Base-by-base conservation (phyloP, 2,329 filamentous ascomycete genomes). In the Bipolaris oryzae region DNA sequence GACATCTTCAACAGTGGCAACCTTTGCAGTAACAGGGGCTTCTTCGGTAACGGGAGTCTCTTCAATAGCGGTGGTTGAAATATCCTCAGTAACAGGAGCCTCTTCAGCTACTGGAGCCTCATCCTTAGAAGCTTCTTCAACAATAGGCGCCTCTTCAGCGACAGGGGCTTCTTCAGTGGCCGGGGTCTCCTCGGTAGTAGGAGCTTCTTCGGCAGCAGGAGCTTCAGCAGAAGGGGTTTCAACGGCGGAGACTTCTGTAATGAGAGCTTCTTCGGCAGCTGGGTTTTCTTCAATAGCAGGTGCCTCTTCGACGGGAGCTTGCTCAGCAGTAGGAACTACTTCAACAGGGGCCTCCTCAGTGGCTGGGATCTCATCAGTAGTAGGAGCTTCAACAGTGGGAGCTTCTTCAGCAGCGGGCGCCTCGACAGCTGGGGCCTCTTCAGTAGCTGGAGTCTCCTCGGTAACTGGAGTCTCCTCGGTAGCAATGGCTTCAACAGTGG, bases 161-260 rank as follows among this genome's bases (percentile, higher is more conserved):
- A 7, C 10, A 18, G 38, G 21, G 25, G 18, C 11, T 3, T 63
- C 60, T 21, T 60, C 60, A 16, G 15, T 38, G 9, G 16, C 16
- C 3, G 43, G n/a, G 13, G 31, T 15, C 6, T 48, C 20, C 16
- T 59, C 7, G 13, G 16, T 10, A 23, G 4, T 13, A n/a, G 39
- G n/a, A 53, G 23, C 5, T 23, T n/a, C 23, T 23, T 44, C 41
- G 18, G 25, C 10, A 28, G 10, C 25, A 33, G 25, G n/a, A 18
- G 41, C 3, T 10, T 43, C n/a, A n/a, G n/a, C n/a, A n/a, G n/a
- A n/a, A n/a, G n/a, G n/a, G n/a, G n/a, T n/a, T n/a, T n/a, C n/a
- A n/a, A n/a, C n/a, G n/a, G n/a, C n/a, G n/a, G n/a, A n/a, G n/a
- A n/a, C 41, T 43, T 43, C 41, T 7, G 25, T 28, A 9, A 28